A percentile compares a stretch with the other conserved stretches of the same genome.
These are phyloP conservation scores for Leishmania lainsoni DNA, from an alignment of 208 protist genomes.

Conservation along the genomic window DNA sequence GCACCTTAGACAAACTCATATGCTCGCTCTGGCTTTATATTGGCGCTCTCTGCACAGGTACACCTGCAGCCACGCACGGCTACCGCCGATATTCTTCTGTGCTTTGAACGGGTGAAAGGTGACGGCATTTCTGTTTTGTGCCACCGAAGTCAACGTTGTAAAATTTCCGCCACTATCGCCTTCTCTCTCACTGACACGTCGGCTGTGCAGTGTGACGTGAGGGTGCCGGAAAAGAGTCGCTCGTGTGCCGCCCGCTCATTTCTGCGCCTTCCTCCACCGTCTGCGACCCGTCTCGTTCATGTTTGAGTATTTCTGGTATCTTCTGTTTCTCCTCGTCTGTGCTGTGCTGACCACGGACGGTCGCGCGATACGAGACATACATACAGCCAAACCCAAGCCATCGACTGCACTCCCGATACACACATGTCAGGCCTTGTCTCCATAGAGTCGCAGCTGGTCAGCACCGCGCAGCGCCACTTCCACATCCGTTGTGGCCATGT, in stretches of 20 bases:
- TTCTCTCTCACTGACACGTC: background rate
- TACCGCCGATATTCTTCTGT: background rate
- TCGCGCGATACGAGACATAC: background rate
- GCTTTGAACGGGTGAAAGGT: background rate
- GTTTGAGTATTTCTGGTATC: background rate
- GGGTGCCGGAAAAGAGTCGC: background rate
- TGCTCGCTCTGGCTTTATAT: background rate
- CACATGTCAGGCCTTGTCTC: slow-evolving; percentile 56
- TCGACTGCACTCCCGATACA: background rate
- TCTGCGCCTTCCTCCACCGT: background rate
- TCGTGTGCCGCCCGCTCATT: background rate
- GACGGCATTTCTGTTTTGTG: background rate
- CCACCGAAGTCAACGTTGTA: background rate
- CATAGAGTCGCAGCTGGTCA: slow-evolving; percentile 79
- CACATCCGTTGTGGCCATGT: slow-evolving; percentile 69
- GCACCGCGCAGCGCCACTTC: slow-evolving; percentile 87
- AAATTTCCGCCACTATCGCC: background rate
- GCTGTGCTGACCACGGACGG: background rate
- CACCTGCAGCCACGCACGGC: background rate
- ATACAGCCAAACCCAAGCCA: background rate
- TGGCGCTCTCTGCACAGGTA: background rate
- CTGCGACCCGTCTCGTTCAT: background rate
- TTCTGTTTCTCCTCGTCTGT: slow-evolving; percentile 9
- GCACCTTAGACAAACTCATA: background rate
- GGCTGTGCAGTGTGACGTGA: background rate